These are phyloP conservation scores for Xylariaceae sp. DNA, from an alignment of 2,329 filamentous ascomycete genomes.

Conservation along the genomic window DNA sequence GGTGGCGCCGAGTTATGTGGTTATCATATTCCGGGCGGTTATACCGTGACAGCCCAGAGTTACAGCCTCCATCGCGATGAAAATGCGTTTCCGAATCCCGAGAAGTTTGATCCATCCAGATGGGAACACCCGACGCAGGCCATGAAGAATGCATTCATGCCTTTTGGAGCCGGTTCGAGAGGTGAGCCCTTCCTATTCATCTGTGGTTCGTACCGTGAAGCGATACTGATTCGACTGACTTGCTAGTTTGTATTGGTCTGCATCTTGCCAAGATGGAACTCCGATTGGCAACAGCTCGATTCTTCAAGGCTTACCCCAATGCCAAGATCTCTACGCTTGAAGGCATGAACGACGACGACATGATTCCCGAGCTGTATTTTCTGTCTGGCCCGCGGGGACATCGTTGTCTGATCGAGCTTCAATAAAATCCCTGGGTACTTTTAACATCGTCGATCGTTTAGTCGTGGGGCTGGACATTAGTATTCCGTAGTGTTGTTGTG, in stretches of 20 bases:
- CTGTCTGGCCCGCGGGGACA: slow-evolving; percentile 27
- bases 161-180: slow-evolving; percentile 30
- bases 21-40: slow-evolving; percentile 33
- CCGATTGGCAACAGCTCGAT: slow-evolving; percentile 42
- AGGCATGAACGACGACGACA: slow-evolving; percentile 31
- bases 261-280: slow-evolving; percentile 52
- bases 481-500: not conserved
- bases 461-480: too few species aligned
- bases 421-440: not conserved
- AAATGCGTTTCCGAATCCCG: slow-evolving; percentile 34
- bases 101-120: slow-evolving; percentile 25
- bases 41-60: slow-evolving; percentile 34
- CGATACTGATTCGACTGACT: not conserved
- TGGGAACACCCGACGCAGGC: slow-evolving; percentile 24
- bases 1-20: slow-evolving; percentile 32
- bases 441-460: not conserved
- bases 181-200: slow-evolving; percentile 17
- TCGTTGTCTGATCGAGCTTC: slow-evolving; percentile 28
- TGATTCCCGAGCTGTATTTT: slow-evolving; percentile 29
- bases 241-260: slow-evolving; percentile 44
- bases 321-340: slow-evolving; percentile 26
- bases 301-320: slow-evolving; percentile 38
- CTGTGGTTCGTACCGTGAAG: not conserved
- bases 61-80: slow-evolving; percentile 39
- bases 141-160: slow-evolving; percentile 29